Evolutionary conservation across 148 eudicot species (phyloP).

Genomic region (Vaccinium myrtillus): DNA sequence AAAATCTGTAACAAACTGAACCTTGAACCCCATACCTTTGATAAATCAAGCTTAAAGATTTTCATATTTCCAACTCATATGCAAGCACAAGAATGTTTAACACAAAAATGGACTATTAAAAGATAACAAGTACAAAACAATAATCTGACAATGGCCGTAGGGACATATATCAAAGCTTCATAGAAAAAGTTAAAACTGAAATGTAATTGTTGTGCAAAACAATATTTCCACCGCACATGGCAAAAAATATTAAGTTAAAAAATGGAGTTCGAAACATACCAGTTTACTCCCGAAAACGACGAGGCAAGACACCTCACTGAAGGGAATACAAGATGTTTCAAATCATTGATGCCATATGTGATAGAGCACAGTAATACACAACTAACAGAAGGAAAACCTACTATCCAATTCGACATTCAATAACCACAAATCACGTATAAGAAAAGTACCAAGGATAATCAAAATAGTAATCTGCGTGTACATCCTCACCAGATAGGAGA

Average conservation of each 20-base stretch:
- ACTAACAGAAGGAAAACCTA: neutral
- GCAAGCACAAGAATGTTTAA: neutral
- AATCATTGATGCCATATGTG: neutral
- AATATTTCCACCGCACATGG: neutral
- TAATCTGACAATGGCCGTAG: neutral
- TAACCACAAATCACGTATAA: too few species aligned
- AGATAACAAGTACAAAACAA: neutral
- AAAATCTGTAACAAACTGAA: constrained; percentile 16
- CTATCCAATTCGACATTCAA: neutral
- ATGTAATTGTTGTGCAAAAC: neutral
- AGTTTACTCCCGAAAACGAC: neutral
- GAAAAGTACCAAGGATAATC: neutral
- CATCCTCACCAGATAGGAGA: neutral
- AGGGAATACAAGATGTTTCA: neutral
- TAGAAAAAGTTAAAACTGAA: neutral
- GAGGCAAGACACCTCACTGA: neutral
- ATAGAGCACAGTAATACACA: neutral
- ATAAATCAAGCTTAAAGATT: constrained; percentile 5
- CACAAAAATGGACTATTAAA: neutral
- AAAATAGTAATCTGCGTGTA: neutral
- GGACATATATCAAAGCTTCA: neutral
- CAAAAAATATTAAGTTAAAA: neutral
- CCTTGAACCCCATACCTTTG: constrained; percentile 17
- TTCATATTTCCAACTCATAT: neutral
- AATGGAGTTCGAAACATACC: neutral